A percentile compares a stretch with the other conserved stretches of the same genome.
phyloP scores from a whole-genome alignment of 371 early-diverging fungal genomes.

The Mortierella sp. region DNA sequence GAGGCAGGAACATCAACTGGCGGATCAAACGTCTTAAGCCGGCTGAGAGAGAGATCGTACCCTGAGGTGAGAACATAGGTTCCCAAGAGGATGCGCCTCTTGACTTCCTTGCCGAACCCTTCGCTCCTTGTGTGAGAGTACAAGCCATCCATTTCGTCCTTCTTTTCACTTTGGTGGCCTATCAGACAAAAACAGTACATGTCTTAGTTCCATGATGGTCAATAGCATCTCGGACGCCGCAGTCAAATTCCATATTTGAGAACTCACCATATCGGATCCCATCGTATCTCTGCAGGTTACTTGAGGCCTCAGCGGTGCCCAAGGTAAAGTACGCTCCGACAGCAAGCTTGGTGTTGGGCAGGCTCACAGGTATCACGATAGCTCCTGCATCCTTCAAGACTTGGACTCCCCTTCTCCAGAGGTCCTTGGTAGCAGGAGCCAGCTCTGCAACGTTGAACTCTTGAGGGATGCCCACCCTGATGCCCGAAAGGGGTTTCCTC shows the following conservation, averaged over 20 bases:
- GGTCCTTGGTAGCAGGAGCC: constrained; percentile 59
- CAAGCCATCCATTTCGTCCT: constrained; percentile 55
- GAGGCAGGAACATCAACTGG: not conserved
- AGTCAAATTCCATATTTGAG: not conserved
- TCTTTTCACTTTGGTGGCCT: constrained; percentile 60
- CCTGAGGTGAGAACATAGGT: constrained; percentile 86
- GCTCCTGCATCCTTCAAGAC: constrained; percentile 75
- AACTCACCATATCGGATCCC: constrained; percentile 86
- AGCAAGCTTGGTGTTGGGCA: constrained; percentile 79
- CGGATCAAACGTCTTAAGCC: not conserved
- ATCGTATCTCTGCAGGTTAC: constrained; percentile 91
- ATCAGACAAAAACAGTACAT: not conserved
- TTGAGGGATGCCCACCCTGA: constrained; percentile 82
- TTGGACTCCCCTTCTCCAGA: constrained; percentile 77
- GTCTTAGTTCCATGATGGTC: not conserved
- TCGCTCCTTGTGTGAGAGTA: constrained; percentile 75
- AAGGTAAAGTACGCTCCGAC: constrained; percentile 91
- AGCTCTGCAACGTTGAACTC: constrained; percentile 82
- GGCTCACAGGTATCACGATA: constrained; percentile 73
- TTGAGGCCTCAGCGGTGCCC: constrained; percentile 93
- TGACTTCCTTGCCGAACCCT: constrained; percentile 88
- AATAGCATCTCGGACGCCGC: too few relatives aligned
- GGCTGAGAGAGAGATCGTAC: constrained; percentile 56
- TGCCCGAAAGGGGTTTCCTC: constrained; percentile 61
- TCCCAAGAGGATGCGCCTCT: constrained; percentile 86